Base-by-base conservation (phyloP, 805 yeast species). In the Vanderwaltozyma tropicalis region DNA sequence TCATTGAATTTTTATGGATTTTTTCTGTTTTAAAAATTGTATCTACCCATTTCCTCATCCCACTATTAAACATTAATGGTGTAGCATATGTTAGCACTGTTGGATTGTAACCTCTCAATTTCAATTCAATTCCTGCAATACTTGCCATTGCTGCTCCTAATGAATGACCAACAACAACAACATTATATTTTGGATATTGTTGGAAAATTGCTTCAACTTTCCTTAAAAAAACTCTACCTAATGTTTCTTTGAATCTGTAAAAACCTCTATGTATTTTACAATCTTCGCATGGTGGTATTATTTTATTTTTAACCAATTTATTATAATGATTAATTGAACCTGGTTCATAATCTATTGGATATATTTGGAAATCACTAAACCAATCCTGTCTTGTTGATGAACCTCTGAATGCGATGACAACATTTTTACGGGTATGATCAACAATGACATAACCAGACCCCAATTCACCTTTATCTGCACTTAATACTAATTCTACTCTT, bases 111-210 rank as follows among this genome's bases (percentile, higher is more conserved):
- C 84, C 85, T 50, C 71, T 44, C 15, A 74, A 48, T 39, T 68
- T 59, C 33, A 78, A 63, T 48, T 82, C 92, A 17, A 76, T 64
- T 0, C 81, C 89, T 8, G 74, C 68, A 25, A 83, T 57, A 4
- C 67, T 58, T 1, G 87, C 79, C 36, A 80, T 55, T 0, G 88
- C 87, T 6, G 79, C 94, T 3, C 87, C 88, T 30, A 83, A 57
- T 0, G 92, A 83, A 57, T 84, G 94, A 0, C 94, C 94, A 1
- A 77, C 63, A 1, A 79, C 66, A 1, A 71, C 65, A 4, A 80
- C 41, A 16, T 63, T 52, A 51, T 76, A 79, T 18, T 65, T 68
- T 0, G 76, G 72, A 48, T 68, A 58, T 15, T 61, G 48, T 10
- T 54, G 41, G 16, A 61, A 52, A 15, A 68, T 47, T 2, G 47